Base-by-base conservation (phyloP, 2,329 filamentous ascomycete genomes). In the Escovopsis weberi region DNA sequence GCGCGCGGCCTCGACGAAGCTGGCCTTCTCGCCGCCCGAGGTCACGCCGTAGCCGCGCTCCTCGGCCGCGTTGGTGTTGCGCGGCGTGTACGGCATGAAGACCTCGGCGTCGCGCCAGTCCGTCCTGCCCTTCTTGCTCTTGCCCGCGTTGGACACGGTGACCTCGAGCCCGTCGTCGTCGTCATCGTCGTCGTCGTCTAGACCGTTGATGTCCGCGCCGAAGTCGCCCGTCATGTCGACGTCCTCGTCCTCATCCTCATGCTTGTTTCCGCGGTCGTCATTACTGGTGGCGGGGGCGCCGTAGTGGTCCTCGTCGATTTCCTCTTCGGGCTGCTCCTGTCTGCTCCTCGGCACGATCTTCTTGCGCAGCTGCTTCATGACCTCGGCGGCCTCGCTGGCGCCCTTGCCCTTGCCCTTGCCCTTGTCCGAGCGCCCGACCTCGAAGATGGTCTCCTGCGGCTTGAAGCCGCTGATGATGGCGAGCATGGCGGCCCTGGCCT, bases 51-150 rank as follows among this genome's bases (percentile, higher is more conserved):
- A 98, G 11, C 81, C 91, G 43, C 85, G 82, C 58, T 95, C 87
- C 64, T 96, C 89, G 41, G 82, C 85, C 4, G 82, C 70, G 59
- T 89, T 91, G 52, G 76, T 74, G 36, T 78, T 79, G 47, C 83
- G 80, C 0, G 91, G 91, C 1, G 78, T 85, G 69, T 98, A 98
- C 9, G 85, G 84, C 87, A 98, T 96, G 77, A 93, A 98, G 52
- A 91, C 78, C 37, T 95, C 88, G 0, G 80, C 74, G 58, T 95
- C 88, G 56, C 85, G 78, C 72, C 79, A 94, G 38, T 79, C 74
- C 11, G 67, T 76, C 55, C 56, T 75, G 54, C 66, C 74, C 60
- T 50, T 53, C 18, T 38, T 65, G 53, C 65, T 57, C 50, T 69
- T 63, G 38, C 64, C 59, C 37, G 74, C 65, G 55, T 79, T 78